These are phyloP conservation scores for Cenchrus fungigraminus DNA, from an alignment of 176 grass and related monocot species.

Conservation along the genomic window DNA sequence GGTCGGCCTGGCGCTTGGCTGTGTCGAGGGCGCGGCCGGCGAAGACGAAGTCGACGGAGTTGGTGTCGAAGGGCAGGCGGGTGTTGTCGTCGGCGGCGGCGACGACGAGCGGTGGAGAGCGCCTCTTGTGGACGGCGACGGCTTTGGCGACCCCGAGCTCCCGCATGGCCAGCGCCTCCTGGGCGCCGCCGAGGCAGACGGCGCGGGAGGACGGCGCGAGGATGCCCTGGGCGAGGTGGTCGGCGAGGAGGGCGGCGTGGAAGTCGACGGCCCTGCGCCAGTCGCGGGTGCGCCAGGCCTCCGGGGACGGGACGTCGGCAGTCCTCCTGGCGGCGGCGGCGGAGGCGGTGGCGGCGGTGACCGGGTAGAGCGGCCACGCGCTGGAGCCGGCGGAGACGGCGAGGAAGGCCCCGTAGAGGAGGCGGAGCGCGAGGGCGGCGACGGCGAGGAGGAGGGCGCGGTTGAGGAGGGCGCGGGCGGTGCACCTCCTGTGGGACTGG, in stretches of 20 bases:
- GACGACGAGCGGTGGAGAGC: constrained; percentile 53
- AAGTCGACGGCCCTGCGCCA: constrained; percentile 57
- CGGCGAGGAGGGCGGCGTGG: constrained; percentile 55
- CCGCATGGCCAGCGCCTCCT: constrained; percentile 70
- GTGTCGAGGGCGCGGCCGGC: constrained; percentile 54
- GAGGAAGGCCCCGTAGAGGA: constrained; percentile 50
- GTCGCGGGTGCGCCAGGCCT: constrained; percentile 60
- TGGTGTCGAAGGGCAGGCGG: constrained; percentile 45
- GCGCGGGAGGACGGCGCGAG: constrained; percentile 37
- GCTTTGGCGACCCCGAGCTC: constrained; percentile 66
- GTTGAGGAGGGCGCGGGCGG: constrained; percentile 26
- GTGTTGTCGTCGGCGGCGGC: constrained; percentile 33
- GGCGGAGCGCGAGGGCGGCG: constrained; percentile 51
- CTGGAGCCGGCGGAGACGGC: constrained; percentile 10
- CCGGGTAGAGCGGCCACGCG: neutral
- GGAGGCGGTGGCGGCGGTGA: neutral
- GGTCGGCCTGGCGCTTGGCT: constrained; percentile 35
- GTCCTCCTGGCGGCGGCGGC: neutral
- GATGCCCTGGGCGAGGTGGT: constrained; percentile 46
- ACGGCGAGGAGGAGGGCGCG: constrained; percentile 54
- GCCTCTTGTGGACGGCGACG: constrained; percentile 58
- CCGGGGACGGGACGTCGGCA: constrained; percentile 26
- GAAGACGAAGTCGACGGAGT: constrained; percentile 63
- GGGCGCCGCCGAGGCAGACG: constrained; percentile 55
- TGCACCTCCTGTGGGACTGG: no score